Evolutionary conservation across 768 basidiomycete genomes (phyloP), one percentile per base, ranked within the genome.

Genomic region (Lyophyllum shimeji): DNA sequence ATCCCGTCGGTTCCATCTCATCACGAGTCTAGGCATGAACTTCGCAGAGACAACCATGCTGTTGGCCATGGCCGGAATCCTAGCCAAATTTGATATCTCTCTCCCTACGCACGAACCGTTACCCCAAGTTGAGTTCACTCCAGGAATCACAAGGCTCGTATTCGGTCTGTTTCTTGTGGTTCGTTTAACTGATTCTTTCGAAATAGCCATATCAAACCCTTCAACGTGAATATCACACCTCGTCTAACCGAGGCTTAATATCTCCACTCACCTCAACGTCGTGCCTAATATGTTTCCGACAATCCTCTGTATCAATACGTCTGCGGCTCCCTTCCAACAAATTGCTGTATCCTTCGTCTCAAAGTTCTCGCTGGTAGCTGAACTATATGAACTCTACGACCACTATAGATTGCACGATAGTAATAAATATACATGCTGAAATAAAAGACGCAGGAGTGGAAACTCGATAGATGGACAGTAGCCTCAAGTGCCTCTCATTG

Each of bases 11-110:
- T 44, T 6, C n/a, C 27, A 29, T 2, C 15, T 45, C 33, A 50
- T n/a, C 12, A 9, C n/a, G 33, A 21, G 17, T 12, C 2, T 48
- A 71, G 72, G 72, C 20, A 51, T 63, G 7, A 65, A 61, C 48
- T 71, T 74, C 45, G 69, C 71, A 2, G 70, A 72, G 47, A 70
- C 67, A 1, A 64, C 67, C 1, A 62, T 71, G 57, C 53, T 74
- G 27, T 51, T 73, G 18, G 62, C 57, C 25, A 71, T 74, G 69
- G 70, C 71, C 2, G 64, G 60, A 34, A 66, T 74, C 33, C 57
- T 73, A 21, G 60, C 64, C 1, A 50, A 64, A 34, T 73, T 72
- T 42, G 34, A 63, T 29, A 67, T 74, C 15, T 50, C 56, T 9
- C 59, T 70, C 7, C 65, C 69, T 21, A 33, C 46, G 2, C 56